phyloP scores from a whole-genome alignment of 177 flowering plant genomes.

The Vitis hybrid region DNA sequence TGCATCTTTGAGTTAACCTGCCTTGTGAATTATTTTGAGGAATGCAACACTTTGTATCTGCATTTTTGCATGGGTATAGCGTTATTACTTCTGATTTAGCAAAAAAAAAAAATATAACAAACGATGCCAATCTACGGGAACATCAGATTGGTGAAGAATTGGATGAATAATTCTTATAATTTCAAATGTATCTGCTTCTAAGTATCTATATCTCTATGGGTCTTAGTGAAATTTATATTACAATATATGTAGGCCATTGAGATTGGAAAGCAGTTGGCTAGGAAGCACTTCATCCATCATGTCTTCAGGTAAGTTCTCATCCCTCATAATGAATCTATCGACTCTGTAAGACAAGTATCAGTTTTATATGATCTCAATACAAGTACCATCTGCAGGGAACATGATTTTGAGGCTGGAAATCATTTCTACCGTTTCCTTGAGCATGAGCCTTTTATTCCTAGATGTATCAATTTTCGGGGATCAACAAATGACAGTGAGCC shows the following conservation, averaged over 20 bases:
- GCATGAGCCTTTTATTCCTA: conserved; percentile 75
- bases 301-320: conserved; percentile 62
- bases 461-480: conserved; percentile 75
- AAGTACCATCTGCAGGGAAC: conserved; percentile 43
- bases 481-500: conserved; percentile 68
- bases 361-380: not conserved
- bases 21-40: no score
- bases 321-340: not conserved
- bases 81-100: no score
- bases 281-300: conserved; percentile 86
- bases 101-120: no score
- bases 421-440: conserved; percentile 87
- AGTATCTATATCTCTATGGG: not conserved
- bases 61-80: no score
- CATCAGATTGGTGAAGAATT: no score
- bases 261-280: conserved; percentile 63
- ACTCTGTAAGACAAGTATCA: not conserved
- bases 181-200: not conserved
- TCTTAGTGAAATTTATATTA: not conserved
- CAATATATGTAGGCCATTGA: conserved; percentile 58
- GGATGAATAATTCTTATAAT: no score
- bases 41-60: no score
- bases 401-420: conserved; percentile 85
- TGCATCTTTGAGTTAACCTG: no score
- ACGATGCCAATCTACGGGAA: no score